Evolutionary conservation across 2,329 filamentous ascomycete species (phyloP), one percentile per base, ranked within the genome.

Genomic region (Ceratocystis destructans): DNA sequence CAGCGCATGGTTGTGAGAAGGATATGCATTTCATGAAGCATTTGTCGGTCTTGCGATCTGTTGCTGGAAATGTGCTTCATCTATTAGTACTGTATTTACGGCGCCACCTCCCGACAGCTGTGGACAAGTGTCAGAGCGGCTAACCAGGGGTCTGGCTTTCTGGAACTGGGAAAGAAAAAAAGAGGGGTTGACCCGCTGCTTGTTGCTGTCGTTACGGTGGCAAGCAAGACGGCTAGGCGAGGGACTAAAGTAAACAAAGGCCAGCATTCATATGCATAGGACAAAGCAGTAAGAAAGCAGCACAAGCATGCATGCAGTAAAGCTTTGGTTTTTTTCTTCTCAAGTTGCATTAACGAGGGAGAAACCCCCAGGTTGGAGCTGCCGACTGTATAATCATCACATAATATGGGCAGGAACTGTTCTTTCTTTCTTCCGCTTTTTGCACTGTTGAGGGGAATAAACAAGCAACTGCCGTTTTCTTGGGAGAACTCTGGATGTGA

Each of bases 401-500:
- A 20, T 22, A 53, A 53, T 59, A 20, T 7, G 33, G 28, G 17
- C 25, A 59, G 31, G 28, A 59, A 15, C 55, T 31, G 55, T 10
- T 41, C 10, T 12, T 41, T 1, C 37, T 41, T 15, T 15, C 1
- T 41, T 41, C 3, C 37, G 6, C 2, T 28, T 59, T 22, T 55
- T 59, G 55, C 55, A 59, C 20, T 59, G 55, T 37, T 37, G 28
- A 59, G 55, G 5, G 17, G 25, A 31, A 41, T 15, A 41, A 41
- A 59, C 37, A 33, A 31, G 55, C 8, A 59, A 59, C 55, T 59
- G 55, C 55, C 20, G 15, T 31, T 37, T 59, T 31, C 28, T 37
- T 59, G 55, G 55, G 55, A 59, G 28, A 59, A 59, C 55, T 59
- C 55, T 59, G 55, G 55, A 15, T 59, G 17, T 59, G 33, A 59